Evolutionary conservation across 805 yeast species (phyloP).

Genomic region (Monosporozyma yasuniensis): DNA sequence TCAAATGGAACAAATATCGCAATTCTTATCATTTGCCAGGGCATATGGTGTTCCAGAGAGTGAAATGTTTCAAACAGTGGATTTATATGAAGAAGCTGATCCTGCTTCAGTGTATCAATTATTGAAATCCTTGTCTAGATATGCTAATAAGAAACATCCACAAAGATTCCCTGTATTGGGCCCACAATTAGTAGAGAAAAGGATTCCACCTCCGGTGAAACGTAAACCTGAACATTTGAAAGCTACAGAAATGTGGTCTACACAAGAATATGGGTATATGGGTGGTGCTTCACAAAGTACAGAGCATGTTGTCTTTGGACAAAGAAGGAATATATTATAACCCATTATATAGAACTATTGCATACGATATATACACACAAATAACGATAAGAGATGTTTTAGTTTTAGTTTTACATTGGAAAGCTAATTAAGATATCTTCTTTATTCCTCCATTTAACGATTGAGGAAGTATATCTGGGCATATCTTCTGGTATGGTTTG

Average conservation of each 20-base stretch:
- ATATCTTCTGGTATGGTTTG: conserved; percentile 26
- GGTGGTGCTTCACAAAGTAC: conserved; percentile 47
- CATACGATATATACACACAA: not conserved
- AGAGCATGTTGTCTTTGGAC: conserved; percentile 48
- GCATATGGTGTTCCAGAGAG: conserved; percentile 66
- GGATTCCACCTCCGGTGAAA: conserved; percentile 43
- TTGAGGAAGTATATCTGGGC: conserved; percentile 22
- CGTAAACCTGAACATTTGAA: conserved; percentile 43
- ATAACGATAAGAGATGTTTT: not conserved
- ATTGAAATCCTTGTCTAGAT: conserved; percentile 62
- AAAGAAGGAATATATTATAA: conserved; percentile 36
- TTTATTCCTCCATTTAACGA: conserved; percentile 5
- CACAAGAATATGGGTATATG: conserved; percentile 52
- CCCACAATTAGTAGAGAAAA: conserved; percentile 43
- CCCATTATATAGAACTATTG: not conserved
- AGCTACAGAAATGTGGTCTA: conserved; percentile 42
- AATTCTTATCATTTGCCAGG: conserved; percentile 56
- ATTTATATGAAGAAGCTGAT: conserved; percentile 58
- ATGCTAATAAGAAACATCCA: conserved; percentile 49
- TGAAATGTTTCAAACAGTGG: conserved; percentile 72
- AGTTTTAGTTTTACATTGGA: not conserved
- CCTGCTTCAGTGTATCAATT: conserved; percentile 74
- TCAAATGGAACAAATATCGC: conserved; percentile 74
- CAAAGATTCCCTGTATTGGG: conserved; percentile 44
- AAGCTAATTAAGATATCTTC: not conserved